phyloP scores from a whole-genome alignment of 1,284 basidiomycete species.

The Agroathelia rolfsii region DNA sequence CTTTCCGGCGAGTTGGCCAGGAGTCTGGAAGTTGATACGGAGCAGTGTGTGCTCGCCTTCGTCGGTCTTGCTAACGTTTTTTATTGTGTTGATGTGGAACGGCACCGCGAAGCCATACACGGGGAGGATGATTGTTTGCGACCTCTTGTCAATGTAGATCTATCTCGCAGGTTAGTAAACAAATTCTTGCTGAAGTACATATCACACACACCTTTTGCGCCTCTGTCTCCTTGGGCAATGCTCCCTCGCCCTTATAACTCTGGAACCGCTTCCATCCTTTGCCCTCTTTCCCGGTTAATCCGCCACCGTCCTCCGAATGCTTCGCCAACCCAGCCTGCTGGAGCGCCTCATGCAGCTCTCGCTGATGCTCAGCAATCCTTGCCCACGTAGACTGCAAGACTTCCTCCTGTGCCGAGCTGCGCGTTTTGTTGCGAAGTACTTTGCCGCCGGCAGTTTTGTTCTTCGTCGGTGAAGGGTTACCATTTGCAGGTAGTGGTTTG shows the following conservation, averaged over 20 bases:
- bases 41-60: slow-evolving; percentile 93
- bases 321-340: slow-evolving; percentile 80
- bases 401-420: slow-evolving; percentile 72
- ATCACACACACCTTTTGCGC: slow-evolving; percentile 39
- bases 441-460: slow-evolving; percentile 73
- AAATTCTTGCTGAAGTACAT: neutral
- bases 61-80: slow-evolving; percentile 96
- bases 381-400: slow-evolving; percentile 58
- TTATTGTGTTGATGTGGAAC: slow-evolving; percentile 98
- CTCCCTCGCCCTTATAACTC: slow-evolving; percentile 92
- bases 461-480: slow-evolving; percentile 49
- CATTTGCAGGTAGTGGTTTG: slow-evolving; percentile 39
- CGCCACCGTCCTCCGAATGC: slow-evolving; percentile 71
- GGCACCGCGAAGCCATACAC: slow-evolving; percentile 94
- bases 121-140: slow-evolving; percentile 85
- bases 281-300: slow-evolving; percentile 68
- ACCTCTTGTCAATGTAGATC: slow-evolving; percentile 88
- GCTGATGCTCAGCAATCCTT: slow-evolving; percentile 84
- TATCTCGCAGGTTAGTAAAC: slow-evolving; percentile 27
- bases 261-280: slow-evolving; percentile 95
- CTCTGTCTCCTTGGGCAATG: slow-evolving; percentile 75
- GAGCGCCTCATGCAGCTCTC: slow-evolving; percentile 70
- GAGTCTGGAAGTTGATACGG: slow-evolving; percentile 97
- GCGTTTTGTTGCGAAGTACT: slow-evolving; percentile 76
- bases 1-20: slow-evolving; percentile 94